These are phyloP conservation scores for Colletotrichum sp. DNA, from an alignment of 2,329 filamentous ascomycete genomes.

Conservation along the genomic window DNA sequence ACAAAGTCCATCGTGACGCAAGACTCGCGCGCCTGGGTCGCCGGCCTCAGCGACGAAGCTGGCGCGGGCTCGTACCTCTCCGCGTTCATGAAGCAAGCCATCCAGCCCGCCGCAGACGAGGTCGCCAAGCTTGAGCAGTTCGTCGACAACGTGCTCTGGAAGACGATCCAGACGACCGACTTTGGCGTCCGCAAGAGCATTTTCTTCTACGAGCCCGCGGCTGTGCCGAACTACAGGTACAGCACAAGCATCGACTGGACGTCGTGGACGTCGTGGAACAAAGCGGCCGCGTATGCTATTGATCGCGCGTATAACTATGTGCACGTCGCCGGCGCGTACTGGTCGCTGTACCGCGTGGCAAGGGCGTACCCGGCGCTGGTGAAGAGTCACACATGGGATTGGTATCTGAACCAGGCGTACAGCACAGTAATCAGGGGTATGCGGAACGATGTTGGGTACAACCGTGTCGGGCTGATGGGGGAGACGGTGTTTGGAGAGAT, in stretches of 20 bases:
- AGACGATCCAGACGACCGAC: conserved; percentile 47
- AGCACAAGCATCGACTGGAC: conserved; percentile 49
- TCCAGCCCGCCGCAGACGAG: conserved; percentile 53
- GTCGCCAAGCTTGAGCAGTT: conserved; percentile 59
- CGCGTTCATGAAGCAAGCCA: conserved; percentile 57
- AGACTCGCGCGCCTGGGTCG: conserved; percentile 60
- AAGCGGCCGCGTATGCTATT: conserved; percentile 45
- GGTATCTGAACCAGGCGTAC: conserved; percentile 61
- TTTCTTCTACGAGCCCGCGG: conserved; percentile 59
- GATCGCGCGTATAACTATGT: conserved; percentile 65
- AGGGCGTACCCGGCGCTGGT: conserved; percentile 51
- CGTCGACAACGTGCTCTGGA: conserved; percentile 54
- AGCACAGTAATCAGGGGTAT: conserved; percentile 48
- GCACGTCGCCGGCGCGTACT: conserved; percentile 60
- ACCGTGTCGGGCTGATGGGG: conserved; percentile 59
- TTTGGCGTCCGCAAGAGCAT: conserved; percentile 58
- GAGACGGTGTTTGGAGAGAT: conserved; percentile 62
- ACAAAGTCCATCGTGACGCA: conserved; percentile 45
- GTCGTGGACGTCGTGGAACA: conserved; percentile 58
- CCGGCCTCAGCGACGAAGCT: conserved; percentile 64
- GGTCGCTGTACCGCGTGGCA: conserved; percentile 61
- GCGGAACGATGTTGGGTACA: conserved; percentile 46
- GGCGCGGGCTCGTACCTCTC: conserved; percentile 62
- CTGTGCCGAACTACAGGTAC: conserved; percentile 49
- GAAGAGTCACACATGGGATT: conserved; percentile 48